Evolutionary conservation across 1,284 basidiomycete species (phyloP).

Genomic region (Irpex lacteus): DNA sequence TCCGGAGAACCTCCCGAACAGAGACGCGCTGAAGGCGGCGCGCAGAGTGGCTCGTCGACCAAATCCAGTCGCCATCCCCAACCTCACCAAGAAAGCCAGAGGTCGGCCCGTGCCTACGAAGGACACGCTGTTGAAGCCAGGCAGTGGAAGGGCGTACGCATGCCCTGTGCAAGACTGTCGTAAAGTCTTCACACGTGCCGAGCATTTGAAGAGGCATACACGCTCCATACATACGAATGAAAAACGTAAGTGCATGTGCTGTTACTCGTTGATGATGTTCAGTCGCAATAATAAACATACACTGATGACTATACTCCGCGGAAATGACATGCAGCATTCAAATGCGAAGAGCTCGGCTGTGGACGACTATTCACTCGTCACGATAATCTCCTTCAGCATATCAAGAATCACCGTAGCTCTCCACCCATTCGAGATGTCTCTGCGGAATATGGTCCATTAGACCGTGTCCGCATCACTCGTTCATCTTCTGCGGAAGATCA

Average conservation of each 20-base stretch:
- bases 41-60: constrained; percentile 9
- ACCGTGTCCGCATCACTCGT: constrained; percentile 10
- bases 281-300: background rate
- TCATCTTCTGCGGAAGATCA: background rate
- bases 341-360: constrained; percentile 20
- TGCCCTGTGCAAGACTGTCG: constrained; percentile 68
- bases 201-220: constrained; percentile 79
- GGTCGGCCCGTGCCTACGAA: constrained; percentile 64
- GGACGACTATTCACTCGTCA: constrained; percentile 25
- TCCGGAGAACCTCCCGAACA: constrained; percentile 4
- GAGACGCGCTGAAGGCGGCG: background rate
- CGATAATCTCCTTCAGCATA: constrained; percentile 27
- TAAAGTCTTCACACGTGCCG: constrained; percentile 72
- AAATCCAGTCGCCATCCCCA: constrained; percentile 60
- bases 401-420: constrained; percentile 11
- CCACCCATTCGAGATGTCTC: background rate
- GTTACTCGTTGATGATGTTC: background rate
- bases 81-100: constrained; percentile 72
- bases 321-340: constrained; percentile 18
- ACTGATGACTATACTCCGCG: background rate
- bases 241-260: constrained; percentile 54
- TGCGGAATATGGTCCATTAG: constrained; percentile 12
- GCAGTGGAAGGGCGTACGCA: constrained; percentile 45
- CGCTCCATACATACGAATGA: constrained; percentile 76
- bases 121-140: constrained; percentile 19